Conservation (phyloP, 208 protist species). For the Trypanosoma grayi region DNA sequence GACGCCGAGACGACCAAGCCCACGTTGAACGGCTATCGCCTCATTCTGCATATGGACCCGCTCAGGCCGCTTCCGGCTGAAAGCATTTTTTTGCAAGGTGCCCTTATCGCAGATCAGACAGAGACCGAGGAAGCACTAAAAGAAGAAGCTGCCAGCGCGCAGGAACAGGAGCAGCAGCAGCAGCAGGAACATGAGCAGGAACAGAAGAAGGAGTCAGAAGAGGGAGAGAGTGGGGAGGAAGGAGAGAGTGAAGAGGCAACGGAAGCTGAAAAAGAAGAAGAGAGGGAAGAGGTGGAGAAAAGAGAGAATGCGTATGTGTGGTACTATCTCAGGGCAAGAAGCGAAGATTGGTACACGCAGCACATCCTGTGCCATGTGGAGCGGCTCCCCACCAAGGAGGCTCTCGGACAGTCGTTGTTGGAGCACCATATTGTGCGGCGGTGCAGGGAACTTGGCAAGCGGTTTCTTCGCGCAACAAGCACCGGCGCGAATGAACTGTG, state of each 20-base stretch:
- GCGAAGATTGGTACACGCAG: too few relatives aligned
- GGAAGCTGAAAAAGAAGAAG: not conserved
- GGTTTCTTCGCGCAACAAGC: not conserved
- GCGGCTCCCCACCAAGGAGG: not conserved
- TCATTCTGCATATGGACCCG: not conserved
- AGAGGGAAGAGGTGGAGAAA: not conserved
- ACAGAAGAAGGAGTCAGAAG: not conserved
- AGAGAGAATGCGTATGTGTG: not conserved
- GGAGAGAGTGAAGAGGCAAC: not conserved
- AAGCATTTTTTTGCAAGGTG: not conserved
- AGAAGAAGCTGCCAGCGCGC: too few relatives aligned
- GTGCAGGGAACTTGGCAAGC: not conserved
- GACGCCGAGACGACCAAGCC: too few relatives aligned
- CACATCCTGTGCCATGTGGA: conserved; percentile 6
- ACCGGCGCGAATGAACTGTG: not conserved
- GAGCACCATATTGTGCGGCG: not conserved
- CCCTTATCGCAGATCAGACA: not conserved
- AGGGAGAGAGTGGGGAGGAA: not conserved
- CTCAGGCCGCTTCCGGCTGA: not conserved
- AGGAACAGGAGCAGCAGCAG: too few relatives aligned
- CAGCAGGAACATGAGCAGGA: not conserved
- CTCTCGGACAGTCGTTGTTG: not conserved
- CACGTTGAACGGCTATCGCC: not conserved
- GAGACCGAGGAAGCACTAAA: too few relatives aligned
- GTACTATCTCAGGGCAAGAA: conserved; percentile 7